Evolutionary conservation across 2,329 filamentous ascomycete species (phyloP), one percentile per base, ranked within the genome.

Genomic region (Hyphodiscus sp.): DNA sequence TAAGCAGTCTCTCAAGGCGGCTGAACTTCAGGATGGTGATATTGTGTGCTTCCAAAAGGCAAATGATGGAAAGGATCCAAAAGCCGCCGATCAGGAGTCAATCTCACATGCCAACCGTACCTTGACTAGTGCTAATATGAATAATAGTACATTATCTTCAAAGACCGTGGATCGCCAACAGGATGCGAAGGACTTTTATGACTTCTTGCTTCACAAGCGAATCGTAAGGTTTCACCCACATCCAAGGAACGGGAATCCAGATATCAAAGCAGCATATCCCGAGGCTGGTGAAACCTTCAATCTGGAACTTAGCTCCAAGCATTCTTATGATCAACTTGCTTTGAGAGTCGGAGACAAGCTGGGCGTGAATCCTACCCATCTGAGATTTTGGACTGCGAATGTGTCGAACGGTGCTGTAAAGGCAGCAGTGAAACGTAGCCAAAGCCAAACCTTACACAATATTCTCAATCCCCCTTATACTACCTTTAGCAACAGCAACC

Each of bases 21-120:
- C 94, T 1, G 95, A 99, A 69, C 87, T 99, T 20, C 92, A 97
- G 68, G 92, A 99, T 64, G 94, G 94, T 47, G 94, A 99, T 67
- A 95, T 99, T 61, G 83, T 99, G 53, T 96, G 91, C 67, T 96
- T 97, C 73, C 94, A 99, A 69, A 81, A 82, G 55, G 74, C 79
- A 23, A 72, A 68, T 20, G 79, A 81, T 46, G 71, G 71, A 41
- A 80, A 78, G 19, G 58, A 55, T 44, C 45, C 46, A 29, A 47
- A 43, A 46, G 30, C 50, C 42, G 53, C 54, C 50, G 61, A 65
- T 41, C 50, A 45, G 49, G 55, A 59, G 62, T 64, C 52, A 57
- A 57, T 61, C 45, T 51, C 49, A 23, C 45, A 38, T 20, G 49
- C 53, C 45, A 26, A 30, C 18, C 10, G 45, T 41, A 41, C 46